Percentiles rank a stretch among this genome's conserved stretches.
Conservation (phyloP, 2,329 filamentous ascomycete genomes). For the Thelonectria rubi region DNA sequence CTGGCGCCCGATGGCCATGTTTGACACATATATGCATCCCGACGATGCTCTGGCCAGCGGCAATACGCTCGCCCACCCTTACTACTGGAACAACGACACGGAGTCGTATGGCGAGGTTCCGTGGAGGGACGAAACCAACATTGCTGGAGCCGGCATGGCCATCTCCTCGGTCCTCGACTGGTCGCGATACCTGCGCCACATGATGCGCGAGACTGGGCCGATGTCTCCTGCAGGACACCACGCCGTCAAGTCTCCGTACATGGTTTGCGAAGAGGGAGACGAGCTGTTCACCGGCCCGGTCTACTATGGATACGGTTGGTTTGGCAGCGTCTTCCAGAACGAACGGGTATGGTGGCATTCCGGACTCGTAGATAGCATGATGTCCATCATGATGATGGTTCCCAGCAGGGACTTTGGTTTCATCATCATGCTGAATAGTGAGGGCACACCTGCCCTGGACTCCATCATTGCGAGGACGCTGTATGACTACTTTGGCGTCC, state of each 20-base stretch:
- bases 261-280: constrained; percentile 26
- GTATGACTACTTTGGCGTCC: constrained; percentile 36
- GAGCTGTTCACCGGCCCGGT: constrained; percentile 19
- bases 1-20: constrained; percentile 56
- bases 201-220: constrained; percentile 43
- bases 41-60: constrained; percentile 31
- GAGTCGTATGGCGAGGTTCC: constrained; percentile 39
- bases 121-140: constrained; percentile 22
- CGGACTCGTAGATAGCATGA: constrained; percentile 36
- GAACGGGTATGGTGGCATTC: constrained; percentile 40
- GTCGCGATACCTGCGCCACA: constrained; percentile 46
- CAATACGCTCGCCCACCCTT: constrained; percentile 48
- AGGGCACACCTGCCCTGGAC: constrained; percentile 23
- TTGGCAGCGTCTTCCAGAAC: constrained; percentile 26
- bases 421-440: constrained; percentile 37
- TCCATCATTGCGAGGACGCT: constrained; percentile 36
- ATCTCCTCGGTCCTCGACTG: constrained; percentile 53
- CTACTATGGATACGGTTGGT: constrained; percentile 42
- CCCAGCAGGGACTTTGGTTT: constrained; percentile 39
- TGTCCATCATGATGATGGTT: constrained; percentile 42
- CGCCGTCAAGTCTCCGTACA: constrained; percentile 39
- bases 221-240: constrained; percentile 40
- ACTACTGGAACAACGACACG: constrained; percentile 48
- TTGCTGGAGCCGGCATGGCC: constrained; percentile 51
- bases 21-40: constrained; percentile 47